A percentile compares a stretch with the other conserved stretches of the same genome.
Conservation (phyloP, 805 yeast genomes). For the Cyberlindnera xishuangbannaensis region DNA sequence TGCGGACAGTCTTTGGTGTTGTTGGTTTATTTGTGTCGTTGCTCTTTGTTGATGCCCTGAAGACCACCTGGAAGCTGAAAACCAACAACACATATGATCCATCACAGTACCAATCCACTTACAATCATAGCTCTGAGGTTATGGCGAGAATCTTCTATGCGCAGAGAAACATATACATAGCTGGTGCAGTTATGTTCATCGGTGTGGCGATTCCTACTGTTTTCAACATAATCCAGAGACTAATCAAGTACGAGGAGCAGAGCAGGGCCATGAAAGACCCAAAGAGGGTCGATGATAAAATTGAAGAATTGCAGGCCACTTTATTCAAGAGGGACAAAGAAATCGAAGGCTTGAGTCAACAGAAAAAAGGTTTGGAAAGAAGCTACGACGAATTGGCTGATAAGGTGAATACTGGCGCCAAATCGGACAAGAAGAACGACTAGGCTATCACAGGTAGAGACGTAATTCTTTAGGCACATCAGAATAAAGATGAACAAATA, state of each 20-base stretch:
- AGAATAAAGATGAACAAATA: too few species aligned
- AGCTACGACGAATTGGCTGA: constrained; percentile 40
- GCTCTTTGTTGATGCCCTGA: constrained; percentile 50
- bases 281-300: constrained; percentile 10
- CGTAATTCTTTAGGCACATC: too few species aligned
- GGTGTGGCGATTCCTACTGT: constrained; percentile 50
- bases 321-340: constrained; percentile 38
- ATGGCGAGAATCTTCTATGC: constrained; percentile 56
- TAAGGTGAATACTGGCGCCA: constrained; percentile 11
- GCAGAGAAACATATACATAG: constrained; percentile 56
- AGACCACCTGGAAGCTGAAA: constrained; percentile 33
- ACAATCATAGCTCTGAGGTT: constrained; percentile 38
- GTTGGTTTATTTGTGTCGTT: constrained; percentile 37
- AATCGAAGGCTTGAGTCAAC: constrained; percentile 42
- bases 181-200: constrained; percentile 57
- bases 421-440: constrained; percentile 25
- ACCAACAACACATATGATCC: constrained; percentile 24
- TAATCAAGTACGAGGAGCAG: constrained; percentile 41
- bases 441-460: too few species aligned
- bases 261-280: constrained; percentile 18
- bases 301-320: constrained; percentile 30
- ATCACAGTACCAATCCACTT: constrained; percentile 15
- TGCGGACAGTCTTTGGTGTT: constrained; percentile 40
- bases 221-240: constrained; percentile 43
- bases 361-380: constrained; percentile 44